Evolutionary conservation across 2,329 filamentous ascomycete genomes (phyloP), one percentile per base, ranked within the genome.

Genomic region (Pestalotiopsis sp.): DNA sequence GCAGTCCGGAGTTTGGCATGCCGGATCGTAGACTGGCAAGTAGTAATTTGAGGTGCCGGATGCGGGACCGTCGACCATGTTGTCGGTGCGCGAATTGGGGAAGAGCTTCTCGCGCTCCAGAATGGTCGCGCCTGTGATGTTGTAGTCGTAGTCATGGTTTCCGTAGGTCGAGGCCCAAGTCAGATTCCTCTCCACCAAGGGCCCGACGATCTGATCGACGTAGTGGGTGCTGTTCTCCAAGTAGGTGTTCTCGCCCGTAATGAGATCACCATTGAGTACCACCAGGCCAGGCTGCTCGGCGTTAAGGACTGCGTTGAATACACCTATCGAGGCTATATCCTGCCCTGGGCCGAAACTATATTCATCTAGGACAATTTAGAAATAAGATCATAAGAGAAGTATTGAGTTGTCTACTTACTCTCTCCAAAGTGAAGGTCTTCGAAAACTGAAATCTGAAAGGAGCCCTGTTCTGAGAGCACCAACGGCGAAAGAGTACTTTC

Each of bases 151-250:
- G 72, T 94, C 91, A 73, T 94, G 91, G 68, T 93, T 93, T 0
- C 91, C 91, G 71, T 93, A 93, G 0, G 90, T 90, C 0, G 88
- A 90, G 2, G 90, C 90, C 87, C 90, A 94, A 0, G 83, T 82
- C 0, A 91, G 75, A 7, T 82, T 81, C 17, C 86, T 84, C 3
- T 85, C 71, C 0, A 91, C 80, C 0, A 94, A 78, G 0, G 90
- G 90, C 1, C 74, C 78, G 1, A 91, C 87, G 11, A 91, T 84
- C 72, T 85, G 78, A 72, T 92, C 88, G 3, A 92, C 68, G 67
- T 91, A 90, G 6, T 78, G 73, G 0, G 87, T 89, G 27, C 83
- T 82, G 73, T 91, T 91, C 4, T 85, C 79, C 4, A 82, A 68
- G 69, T 82, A 87, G 0, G 85, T 85, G 68, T 90, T 89, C 69